Evolutionary conservation across 148 eudicot genomes (phyloP).

Genomic region (Bassia scoparia): DNA sequence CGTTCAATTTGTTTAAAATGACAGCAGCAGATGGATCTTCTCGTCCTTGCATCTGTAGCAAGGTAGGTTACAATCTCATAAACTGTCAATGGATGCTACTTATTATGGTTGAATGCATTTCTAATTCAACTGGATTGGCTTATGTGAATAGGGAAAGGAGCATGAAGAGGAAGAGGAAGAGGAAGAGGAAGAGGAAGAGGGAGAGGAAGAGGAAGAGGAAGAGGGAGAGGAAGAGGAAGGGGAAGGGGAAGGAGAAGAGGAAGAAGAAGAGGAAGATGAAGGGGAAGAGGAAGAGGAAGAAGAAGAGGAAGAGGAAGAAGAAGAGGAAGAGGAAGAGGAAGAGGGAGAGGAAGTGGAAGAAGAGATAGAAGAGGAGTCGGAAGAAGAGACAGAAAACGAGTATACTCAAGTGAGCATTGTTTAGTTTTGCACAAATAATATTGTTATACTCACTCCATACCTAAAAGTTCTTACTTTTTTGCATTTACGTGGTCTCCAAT

Average conservation of each 20-base stretch:
- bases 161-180: conserved; percentile 49
- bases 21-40: conserved; percentile 60
- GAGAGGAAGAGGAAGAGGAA: no score
- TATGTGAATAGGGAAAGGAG: conserved; percentile 49
- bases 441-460: neutral
- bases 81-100: neutral
- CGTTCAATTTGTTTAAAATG: conserved; percentile 3
- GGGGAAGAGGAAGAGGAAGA: no score
- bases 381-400: conserved; percentile 76
- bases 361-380: no score
- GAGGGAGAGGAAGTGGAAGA: no score
- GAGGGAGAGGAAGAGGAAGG: no score
- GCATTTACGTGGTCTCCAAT: no score
- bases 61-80: conserved; percentile 35
- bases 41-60: conserved; percentile 80
- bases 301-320: no score
- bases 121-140: neutral
- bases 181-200: conserved; percentile 35
- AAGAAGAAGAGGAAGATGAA: no score
- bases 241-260: no score
- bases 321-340: no score
- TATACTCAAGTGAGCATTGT: conserved; percentile 43
- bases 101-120: neutral
- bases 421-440: neutral
- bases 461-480: no score